phyloP scores from a whole-genome alignment of 73 alveolate species.

The Uronychia setigera region DNA sequence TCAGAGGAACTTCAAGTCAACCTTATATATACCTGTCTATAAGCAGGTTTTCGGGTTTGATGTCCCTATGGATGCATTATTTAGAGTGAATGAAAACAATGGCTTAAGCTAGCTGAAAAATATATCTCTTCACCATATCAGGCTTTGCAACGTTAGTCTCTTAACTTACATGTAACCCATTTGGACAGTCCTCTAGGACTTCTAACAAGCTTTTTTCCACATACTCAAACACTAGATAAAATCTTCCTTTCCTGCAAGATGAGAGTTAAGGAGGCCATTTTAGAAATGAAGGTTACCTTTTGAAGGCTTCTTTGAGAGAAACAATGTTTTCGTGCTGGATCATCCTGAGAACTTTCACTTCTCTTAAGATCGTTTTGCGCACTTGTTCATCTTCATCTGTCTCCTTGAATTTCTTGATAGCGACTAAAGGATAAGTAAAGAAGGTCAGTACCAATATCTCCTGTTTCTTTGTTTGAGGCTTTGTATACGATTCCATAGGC shows the following conservation, averaged over 20 bases:
- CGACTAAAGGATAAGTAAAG: slow-evolving; percentile 34
- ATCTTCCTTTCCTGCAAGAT: slow-evolving; percentile 89
- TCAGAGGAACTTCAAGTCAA: not conserved
- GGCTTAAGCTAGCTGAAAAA: slow-evolving; percentile 7
- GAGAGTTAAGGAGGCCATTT: not conserved
- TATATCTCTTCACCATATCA: not conserved
- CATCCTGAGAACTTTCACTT: slow-evolving; percentile 81
- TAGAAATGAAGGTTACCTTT: not conserved
- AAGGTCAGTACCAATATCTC: slow-evolving; percentile 76
- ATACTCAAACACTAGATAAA: slow-evolving; percentile 93
- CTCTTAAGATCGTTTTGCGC: slow-evolving; percentile 86
- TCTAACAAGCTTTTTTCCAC: slow-evolving; percentile 93
- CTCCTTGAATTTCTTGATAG: slow-evolving; percentile 86
- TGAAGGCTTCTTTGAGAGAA: slow-evolving; percentile 79
- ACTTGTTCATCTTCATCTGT: slow-evolving; percentile 87
- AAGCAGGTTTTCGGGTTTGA: slow-evolving; percentile 40
- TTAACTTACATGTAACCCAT: slow-evolving; percentile 77
- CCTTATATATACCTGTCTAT: slow-evolving; percentile 31
- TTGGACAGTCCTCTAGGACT: slow-evolving; percentile 87
- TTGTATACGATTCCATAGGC: slow-evolving; percentile 94
- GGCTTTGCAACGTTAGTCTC: slow-evolving; percentile 31
- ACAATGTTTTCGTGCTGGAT: slow-evolving; percentile 84
- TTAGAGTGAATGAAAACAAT: slow-evolving; percentile 1
- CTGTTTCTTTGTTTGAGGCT: slow-evolving; percentile 81
- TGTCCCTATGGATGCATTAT: slow-evolving; percentile 9